These are phyloP conservation scores for Colletotrichum camelliae DNA, from an alignment of 2,329 filamentous ascomycete genomes.

Conservation along the genomic window DNA sequence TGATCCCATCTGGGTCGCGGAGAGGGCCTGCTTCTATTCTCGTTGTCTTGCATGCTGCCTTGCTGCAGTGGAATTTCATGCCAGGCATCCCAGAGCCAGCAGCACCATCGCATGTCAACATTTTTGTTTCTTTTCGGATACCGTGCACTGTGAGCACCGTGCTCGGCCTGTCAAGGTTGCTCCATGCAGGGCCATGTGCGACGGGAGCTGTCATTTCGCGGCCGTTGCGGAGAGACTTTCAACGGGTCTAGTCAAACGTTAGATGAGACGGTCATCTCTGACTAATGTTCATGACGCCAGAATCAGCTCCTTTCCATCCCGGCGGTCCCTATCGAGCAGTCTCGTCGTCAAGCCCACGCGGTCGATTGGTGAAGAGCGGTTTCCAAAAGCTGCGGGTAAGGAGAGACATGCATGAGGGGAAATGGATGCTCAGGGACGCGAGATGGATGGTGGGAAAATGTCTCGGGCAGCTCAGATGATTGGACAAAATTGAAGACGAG, in stretches of 20 bases:
- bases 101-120: not conserved
- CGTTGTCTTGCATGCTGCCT: not conserved
- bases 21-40: conserved; percentile 18
- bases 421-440: conserved; percentile 5
- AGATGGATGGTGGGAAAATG: not conserved
- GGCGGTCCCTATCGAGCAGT: not conserved
- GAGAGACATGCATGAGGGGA: conserved; percentile 35
- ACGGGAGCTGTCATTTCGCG: not conserved
- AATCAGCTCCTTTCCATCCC: not conserved
- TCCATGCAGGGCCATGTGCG: not conserved
- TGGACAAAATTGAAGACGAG: conserved; percentile 16
- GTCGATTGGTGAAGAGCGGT: conserved; percentile 10
- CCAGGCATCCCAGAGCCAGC: not conserved
- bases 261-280: conserved; percentile 5
- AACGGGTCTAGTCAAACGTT: not conserved
- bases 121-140: not conserved
- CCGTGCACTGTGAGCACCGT: not conserved
- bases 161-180: not conserved
- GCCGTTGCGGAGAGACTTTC: not conserved
- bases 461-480: conserved; percentile 15
- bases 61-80: not conserved
- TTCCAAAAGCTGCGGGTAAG: conserved; percentile 28
- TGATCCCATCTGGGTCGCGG: conserved; percentile 5
- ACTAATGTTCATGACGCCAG: not conserved
- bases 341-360: conserved; percentile 1